A percentile compares a stretch with the other conserved stretches of the same genome.
Evolutionary conservation across 2,329 filamentous ascomycete species (phyloP).

Genomic region (Talaromyces verruculosus): DNA sequence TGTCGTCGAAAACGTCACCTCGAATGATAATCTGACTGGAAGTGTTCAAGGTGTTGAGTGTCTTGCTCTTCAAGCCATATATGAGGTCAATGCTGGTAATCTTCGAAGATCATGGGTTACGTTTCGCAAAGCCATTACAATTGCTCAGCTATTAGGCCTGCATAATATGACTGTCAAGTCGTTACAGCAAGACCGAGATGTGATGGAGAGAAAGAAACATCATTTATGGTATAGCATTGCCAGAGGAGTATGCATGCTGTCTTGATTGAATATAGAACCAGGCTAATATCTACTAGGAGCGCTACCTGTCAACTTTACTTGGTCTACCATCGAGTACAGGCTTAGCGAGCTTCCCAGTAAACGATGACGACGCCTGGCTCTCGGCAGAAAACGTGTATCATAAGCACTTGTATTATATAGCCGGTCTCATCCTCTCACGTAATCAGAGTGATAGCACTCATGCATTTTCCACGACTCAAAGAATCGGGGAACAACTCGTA

Average conservation of each 20-base stretch:
- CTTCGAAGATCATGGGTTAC: background rate
- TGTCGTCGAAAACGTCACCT: background rate
- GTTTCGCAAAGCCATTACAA: background rate
- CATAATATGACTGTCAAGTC: background rate
- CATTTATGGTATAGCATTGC: background rate
- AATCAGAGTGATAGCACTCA: background rate
- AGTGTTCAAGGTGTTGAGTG: background rate
- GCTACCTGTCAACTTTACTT: background rate
- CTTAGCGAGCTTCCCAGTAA: background rate
- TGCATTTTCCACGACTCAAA: background rate
- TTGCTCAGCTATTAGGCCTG: background rate
- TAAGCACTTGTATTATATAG: background rate
- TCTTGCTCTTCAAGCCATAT: background rate
- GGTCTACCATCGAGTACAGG: background rate
- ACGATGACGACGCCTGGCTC: background rate
- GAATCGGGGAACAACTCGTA: background rate
- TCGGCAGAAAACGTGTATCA: background rate
- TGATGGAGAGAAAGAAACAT: background rate
- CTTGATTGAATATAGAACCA: too few species aligned
- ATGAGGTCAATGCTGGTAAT: background rate
- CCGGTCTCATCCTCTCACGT: background rate
- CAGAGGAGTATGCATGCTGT: background rate
- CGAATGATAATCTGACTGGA: background rate
- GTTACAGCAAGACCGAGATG: background rate
- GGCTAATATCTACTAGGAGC: background rate